Evolutionary conservation across 2,329 filamentous ascomycete genomes (phyloP).

Genomic region (Leptosphaerulina australis): DNA sequence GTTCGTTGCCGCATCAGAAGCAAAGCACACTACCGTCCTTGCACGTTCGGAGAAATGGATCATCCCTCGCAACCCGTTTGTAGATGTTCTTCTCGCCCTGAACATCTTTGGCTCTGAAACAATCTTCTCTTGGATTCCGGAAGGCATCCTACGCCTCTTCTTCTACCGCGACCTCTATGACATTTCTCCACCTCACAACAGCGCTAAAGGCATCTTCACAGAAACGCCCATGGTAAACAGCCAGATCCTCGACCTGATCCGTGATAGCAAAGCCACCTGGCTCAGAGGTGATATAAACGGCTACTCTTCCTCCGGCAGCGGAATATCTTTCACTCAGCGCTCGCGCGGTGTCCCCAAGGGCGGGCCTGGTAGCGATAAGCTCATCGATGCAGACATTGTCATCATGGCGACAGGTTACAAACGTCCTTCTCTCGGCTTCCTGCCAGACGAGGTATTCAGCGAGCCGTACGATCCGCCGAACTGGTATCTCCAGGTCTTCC

Average conservation of each 20-base stretch:
- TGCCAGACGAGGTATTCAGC: slow-evolving; percentile 74
- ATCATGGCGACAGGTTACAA: slow-evolving; percentile 85
- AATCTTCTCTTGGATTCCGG: slow-evolving; percentile 76
- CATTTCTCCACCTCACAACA: slow-evolving; percentile 64
- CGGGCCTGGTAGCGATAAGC: slow-evolving; percentile 71
- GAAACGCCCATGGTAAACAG: slow-evolving; percentile 89
- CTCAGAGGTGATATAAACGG: slow-evolving; percentile 77
- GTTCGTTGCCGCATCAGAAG: slow-evolving; percentile 71
- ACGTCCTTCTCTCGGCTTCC: slow-evolving; percentile 73
- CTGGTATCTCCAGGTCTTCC: slow-evolving; percentile 89
- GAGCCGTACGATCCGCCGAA: slow-evolving; percentile 79
- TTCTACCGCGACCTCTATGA: slow-evolving; percentile 84
- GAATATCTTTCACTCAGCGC: slow-evolving; percentile 74
- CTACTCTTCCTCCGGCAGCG: slow-evolving; percentile 66
- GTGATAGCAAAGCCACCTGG: slow-evolving; percentile 75
- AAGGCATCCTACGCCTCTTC: slow-evolving; percentile 73
- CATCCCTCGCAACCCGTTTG: slow-evolving; percentile 77
- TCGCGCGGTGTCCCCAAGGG: slow-evolving; percentile 73
- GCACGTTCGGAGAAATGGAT: slow-evolving; percentile 86
- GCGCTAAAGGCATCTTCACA: slow-evolving; percentile 74
- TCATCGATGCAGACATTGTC: slow-evolving; percentile 74
- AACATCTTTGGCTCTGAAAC: slow-evolving; percentile 84
- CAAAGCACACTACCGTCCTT: slow-evolving; percentile 72
- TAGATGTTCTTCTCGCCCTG: slow-evolving; percentile 74
- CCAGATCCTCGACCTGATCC: slow-evolving; percentile 76